Evolutionary conservation across 1,139 yeast species (phyloP).

Genomic region (Eremothecium sinecaudum): DNA sequence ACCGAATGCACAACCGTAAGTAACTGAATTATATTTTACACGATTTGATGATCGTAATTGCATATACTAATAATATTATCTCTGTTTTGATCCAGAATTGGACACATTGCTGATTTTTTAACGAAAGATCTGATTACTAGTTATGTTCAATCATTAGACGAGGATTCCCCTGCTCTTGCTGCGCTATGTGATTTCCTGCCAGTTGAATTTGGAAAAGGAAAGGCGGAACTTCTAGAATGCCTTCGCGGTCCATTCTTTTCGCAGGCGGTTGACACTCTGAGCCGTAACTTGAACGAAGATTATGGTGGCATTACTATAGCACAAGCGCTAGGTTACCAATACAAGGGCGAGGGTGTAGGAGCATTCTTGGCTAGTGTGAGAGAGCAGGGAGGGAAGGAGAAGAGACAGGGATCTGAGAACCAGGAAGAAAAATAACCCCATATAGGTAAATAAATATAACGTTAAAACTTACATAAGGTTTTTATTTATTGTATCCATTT

Average conservation of each 20-base stretch:
- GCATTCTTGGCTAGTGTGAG: constrained; percentile 46
- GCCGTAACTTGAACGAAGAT: constrained; percentile 40
- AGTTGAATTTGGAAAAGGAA: constrained; percentile 35
- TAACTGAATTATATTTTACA: constrained; percentile 4
- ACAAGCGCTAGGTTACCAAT: constrained; percentile 42
- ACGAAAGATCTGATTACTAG: constrained; percentile 27
- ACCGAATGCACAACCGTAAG: constrained; percentile 13
- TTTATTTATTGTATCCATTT: constrained; percentile 56
- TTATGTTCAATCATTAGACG: constrained; percentile 35
- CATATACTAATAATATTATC: constrained; percentile 7
- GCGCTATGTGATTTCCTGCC: constrained; percentile 40
- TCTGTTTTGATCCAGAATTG: constrained; percentile 6
- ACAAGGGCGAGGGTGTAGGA: constrained; percentile 51
- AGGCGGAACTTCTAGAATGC: constrained; percentile 37
- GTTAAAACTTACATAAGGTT: neutral
- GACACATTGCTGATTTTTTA: constrained; percentile 9
- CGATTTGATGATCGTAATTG: neutral
- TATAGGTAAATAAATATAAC: neutral
- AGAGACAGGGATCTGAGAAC: no score
- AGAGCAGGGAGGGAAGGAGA: constrained; percentile 28
- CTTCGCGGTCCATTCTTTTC: constrained; percentile 47
- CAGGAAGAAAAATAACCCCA: no score
- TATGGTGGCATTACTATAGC: constrained; percentile 45
- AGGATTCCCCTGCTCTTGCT: constrained; percentile 31
- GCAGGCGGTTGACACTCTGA: constrained; percentile 39